Conservation (phyloP, 2,329 filamentous ascomycete species). For the Acrocalymma vagum region DNA sequence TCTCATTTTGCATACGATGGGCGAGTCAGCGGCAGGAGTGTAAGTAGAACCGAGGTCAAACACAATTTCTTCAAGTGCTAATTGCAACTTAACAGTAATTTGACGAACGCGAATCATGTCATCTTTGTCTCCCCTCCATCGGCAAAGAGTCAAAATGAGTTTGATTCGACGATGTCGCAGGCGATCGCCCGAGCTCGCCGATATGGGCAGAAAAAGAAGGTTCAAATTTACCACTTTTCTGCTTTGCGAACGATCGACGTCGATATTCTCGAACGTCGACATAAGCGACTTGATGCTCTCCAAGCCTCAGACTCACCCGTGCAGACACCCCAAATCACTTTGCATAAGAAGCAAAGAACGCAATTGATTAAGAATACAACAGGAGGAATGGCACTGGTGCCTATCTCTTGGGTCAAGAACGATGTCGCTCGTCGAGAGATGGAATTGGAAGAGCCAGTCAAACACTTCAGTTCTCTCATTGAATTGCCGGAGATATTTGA, state of each 20-base stretch:
- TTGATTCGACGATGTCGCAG: conserved; percentile 67
- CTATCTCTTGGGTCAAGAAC: conserved; percentile 33
- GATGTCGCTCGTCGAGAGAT: conserved; percentile 12
- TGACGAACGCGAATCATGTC: conserved; percentile 70
- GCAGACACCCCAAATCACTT: conserved; percentile 8
- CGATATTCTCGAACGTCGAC: conserved; percentile 56
- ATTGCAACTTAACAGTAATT: conserved; percentile 55
- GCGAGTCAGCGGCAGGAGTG: conserved; percentile 67
- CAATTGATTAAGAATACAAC: conserved; percentile 23
- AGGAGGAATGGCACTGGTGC: conserved; percentile 33
- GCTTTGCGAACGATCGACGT: conserved; percentile 74
- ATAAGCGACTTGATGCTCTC: conserved; percentile 40
- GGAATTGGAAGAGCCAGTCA: conserved; percentile 16
- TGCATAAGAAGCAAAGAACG: conserved; percentile 23
- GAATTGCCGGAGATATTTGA: conserved; percentile 37
- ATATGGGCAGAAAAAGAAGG: conserved; percentile 64
- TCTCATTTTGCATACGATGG: conserved; percentile 65
- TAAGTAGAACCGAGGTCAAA: conserved; percentile 49
- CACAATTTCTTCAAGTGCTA: not conserved
- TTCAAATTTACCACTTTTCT: conserved; percentile 75
- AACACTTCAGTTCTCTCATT: conserved; percentile 35
- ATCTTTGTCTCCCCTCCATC: conserved; percentile 69
- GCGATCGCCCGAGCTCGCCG: conserved; percentile 69
- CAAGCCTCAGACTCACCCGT: conserved; percentile 7
- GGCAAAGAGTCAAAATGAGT: conserved; percentile 59